Base-by-base conservation (phyloP, 148 eudicot genomes). In the Silene latifolia region DNA sequence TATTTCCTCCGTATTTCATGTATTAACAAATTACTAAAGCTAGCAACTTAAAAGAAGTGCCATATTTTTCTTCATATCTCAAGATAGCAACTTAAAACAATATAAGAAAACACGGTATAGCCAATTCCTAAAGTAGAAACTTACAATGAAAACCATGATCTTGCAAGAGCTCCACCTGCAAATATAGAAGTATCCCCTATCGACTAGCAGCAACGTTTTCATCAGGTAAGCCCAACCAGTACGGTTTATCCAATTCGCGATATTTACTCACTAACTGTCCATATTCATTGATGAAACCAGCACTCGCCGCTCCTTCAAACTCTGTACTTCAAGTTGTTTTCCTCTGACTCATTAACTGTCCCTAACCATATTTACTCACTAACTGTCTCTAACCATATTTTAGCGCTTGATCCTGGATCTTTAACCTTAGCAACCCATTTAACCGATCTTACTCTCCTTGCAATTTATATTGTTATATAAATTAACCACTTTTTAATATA, bases 231-330 rank as follows among this genome's bases (percentile, higher is more conserved):
- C 19, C 13, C 14, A 64, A 27, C 68, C 20, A 5, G 19, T 29
- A 44, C 42, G 63, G 69, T 39, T 79, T 73, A 77, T 81, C 80
- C 69, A 69, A 73, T 25, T 78, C 63, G 39, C 80, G 61, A 27
- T 66, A 81, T 53, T 77, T 59, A 35, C 80, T 80, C 48, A 81
- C 18, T 12, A 81, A 47, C 39, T 59, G 63, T 42, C 83, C n/a
- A n/a, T n/a, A n/a, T n/a, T n/a, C n/a, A n/a, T n/a, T n/a, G n/a
- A n/a, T n/a, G n/a, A n/a, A n/a, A 18, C 74, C 72, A 42, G 58
- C 57, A 23, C 61, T 80, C 27, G 61, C 68, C 14, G 67, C 77
- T 73, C 60, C 60, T 5, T 69, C 70, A 27, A 70, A 62, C 14
- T 62, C 20, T 3, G 19, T 51, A 27, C 25, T 5, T 1, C 18